A percentile compares a stretch with the other conserved stretches of the same genome.
phyloP scores from a whole-genome alignment of 2,329 filamentous ascomycete species.

The Clathrospora elynae region DNA sequence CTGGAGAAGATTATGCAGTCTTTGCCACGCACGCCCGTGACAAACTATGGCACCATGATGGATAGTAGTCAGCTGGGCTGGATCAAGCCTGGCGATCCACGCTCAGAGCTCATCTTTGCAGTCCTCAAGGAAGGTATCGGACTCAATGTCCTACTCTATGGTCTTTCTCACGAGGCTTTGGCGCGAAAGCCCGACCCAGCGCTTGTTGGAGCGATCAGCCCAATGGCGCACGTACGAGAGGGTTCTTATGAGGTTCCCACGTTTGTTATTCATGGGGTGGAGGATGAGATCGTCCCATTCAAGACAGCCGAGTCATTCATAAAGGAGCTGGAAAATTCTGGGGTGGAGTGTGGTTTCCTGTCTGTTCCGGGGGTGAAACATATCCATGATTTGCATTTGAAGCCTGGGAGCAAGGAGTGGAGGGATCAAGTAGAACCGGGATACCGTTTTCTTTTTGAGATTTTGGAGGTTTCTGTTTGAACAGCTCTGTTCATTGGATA shows the following conservation, averaged over 20 bases:
- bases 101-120: conserved; percentile 7
- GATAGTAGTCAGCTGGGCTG: conserved; percentile 9
- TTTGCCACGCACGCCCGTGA: conserved; percentile 1
- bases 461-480: neutral
- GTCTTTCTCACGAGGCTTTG: conserved; percentile 4
- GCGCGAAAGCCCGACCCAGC: conserved; percentile 1
- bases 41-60: conserved; percentile 9
- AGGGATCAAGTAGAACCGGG: conserved; percentile 6
- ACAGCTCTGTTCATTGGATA: no score
- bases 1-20: conserved; percentile 10
- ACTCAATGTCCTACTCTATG: conserved; percentile 1
- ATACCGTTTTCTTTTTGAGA: conserved; percentile 3
- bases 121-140: conserved; percentile 6
- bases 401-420: conserved; percentile 6
- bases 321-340: conserved; percentile 1
- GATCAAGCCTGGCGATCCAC: conserved; percentile 8
- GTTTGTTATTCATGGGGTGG: conserved; percentile 4
- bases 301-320: conserved; percentile 8
- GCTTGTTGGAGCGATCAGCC: conserved; percentile 6
- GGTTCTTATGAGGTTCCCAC: conserved; percentile 9
- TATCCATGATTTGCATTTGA: conserved; percentile 8
- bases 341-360: conserved; percentile 5
- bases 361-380: conserved; percentile 4
- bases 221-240: conserved; percentile 5
- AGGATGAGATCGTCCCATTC: conserved; percentile 8